These are phyloP conservation scores for Naganishia sp. DNA, from an alignment of 1,284 basidiomycete species.

Conservation along the genomic window DNA sequence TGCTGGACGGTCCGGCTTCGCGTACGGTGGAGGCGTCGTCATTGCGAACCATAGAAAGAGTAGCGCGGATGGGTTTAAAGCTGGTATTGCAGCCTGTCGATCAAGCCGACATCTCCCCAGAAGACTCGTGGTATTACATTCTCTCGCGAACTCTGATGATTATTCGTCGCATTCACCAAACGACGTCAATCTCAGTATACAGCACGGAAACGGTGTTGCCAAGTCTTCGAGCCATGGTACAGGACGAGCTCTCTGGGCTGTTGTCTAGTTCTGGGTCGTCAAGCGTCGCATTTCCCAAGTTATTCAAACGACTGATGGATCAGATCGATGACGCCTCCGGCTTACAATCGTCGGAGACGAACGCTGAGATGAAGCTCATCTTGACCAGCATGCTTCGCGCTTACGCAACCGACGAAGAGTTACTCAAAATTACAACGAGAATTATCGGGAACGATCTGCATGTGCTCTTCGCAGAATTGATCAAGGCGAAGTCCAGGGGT, in stretches of 20 bases:
- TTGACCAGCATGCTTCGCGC: conserved; percentile 91
- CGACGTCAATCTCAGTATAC: background rate
- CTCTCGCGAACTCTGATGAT: conserved; percentile 17
- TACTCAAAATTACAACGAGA: conserved; percentile 58
- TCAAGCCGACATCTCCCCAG: background rate
- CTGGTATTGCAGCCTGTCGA: background rate
- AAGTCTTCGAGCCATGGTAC: conserved; percentile 71
- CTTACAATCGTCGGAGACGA: conserved; percentile 64
- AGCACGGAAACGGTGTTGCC: background rate
- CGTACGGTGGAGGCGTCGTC: background rate
- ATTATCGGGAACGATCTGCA: conserved; percentile 25
- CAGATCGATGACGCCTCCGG: conserved; percentile 44
- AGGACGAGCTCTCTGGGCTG: conserved; percentile 79
- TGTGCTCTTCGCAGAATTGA: conserved; percentile 4
- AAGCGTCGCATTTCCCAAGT: conserved; percentile 82
- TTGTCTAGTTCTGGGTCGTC: conserved; percentile 79
- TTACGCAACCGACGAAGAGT: conserved; percentile 86
- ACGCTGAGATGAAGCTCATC: conserved; percentile 88
- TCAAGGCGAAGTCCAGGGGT: conserved; percentile 5
- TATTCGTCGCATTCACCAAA: conserved; percentile 17
- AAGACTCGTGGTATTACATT: conserved; percentile 19
- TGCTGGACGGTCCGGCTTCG: background rate
- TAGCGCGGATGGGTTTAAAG: conserved; percentile 18
- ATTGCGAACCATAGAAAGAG: background rate
- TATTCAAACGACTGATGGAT: conserved; percentile 87